Evolutionary conservation across 352 stramenopile species (phyloP), one percentile per base, ranked within the genome.

Genomic region (Phytophthora colocasiae): DNA sequence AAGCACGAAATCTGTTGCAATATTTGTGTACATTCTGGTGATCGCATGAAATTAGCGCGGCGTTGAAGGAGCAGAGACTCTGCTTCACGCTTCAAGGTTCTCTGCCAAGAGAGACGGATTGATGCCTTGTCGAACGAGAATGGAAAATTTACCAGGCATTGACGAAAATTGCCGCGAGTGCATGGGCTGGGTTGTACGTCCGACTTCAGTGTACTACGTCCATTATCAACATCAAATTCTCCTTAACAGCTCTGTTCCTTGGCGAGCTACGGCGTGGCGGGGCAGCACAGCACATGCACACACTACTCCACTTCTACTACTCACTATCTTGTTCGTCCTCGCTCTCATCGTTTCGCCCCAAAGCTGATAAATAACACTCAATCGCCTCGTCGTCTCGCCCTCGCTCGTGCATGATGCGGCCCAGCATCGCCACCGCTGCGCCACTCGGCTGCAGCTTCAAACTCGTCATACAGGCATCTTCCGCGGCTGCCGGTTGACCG

Each of bases 361-460:
- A 71, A 51, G 77, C 77, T 63, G 65, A 78, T 78, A 84, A 78
- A 83, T 83, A 90, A 76, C 78, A 90, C 58, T 83, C 63, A 74
- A 87, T 76, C 34, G 81, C 81, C 52, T 87, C 75, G 44, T 88
- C 77, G 31, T 76, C 55, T 40, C 71, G 75, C 2, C 79, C 81
- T 45, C 77, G 76, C 48, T 81, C 61, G 27, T 86, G 73, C 77
- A 90, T 50, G 26, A 90, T 81, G 22, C 65, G 73, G 7, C 79
- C 81, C 12, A 90, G 58, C 43, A 90, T 72, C 45, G 73, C 79
- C 15, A 87, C 69, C 22, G 71, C 74, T 19, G 68, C 71, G n/a
- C 53, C 65, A 36, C 62, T 69, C 8, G 65, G 74, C 44, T 83
- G 69, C 14, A 75, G 56, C 43, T 76, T 65, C n/a, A 90, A 69